Evolutionary conservation across 1,139 yeast genomes (phyloP), one percentile per base, ranked within the genome.

Genomic region (Debaryomyces subglobosus): DNA sequence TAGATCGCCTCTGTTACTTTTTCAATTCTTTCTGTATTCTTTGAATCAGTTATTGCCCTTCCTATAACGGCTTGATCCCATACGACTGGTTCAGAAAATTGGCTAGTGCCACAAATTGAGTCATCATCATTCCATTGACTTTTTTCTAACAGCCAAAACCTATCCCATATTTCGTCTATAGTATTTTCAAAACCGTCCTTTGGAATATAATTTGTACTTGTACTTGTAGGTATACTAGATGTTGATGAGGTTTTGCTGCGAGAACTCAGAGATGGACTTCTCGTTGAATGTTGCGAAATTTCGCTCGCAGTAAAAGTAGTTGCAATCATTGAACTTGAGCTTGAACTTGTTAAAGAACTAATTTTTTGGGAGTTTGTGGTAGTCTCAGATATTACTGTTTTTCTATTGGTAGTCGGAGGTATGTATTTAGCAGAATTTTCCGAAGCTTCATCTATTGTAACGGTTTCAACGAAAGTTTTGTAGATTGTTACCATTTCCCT

Each of bases 11-110:
- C 24, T 4, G 54, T 45, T 33, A 57, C 55, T 21, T 50, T 43
- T 10, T 48, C 45, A 6, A 62, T 48, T 27, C 53, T 53, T 5
- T 47, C 43, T 4, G 40, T 23, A 29, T 59, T 54, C 9, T 50
- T 53, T 2, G 60, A 47, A 42, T 59, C 47, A 3, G 58, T 51
- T 44, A 62, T 50, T 6, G 64, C 67, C 36, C 58, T 57, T 8
- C 68, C 69, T 25, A 64, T 61, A 2, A 66, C 67, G 0, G 69
- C 70, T 43, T 60, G 64, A 36, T 57, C 58, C 71, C 71, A 66
- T 5, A 62, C 60, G 0, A 57, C 63, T 0, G 65, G 60, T 3
- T 44, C 42, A 2, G 39, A 15, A 15, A 42, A 43, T 3, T 47
- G 13, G 8, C 23, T 35, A 30, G 32, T 25, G 15, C 46, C 51